Evolutionary conservation across 306 rosid genomes (phyloP), one percentile per base, ranked within the genome.

Genomic region (Senna tora): DNA sequence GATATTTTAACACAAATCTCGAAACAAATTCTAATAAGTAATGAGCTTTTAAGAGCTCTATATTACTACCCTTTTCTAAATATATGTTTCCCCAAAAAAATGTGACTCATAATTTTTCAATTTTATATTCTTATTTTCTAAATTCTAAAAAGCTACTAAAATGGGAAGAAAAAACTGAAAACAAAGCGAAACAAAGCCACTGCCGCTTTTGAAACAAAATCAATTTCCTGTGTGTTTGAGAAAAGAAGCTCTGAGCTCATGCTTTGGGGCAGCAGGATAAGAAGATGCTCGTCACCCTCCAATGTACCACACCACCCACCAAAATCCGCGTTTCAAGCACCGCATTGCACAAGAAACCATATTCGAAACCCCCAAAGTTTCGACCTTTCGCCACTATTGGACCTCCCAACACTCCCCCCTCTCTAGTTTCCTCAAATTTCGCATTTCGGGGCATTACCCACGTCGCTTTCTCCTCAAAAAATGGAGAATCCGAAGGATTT

Each of bases 381-480:
- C 51, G 47, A 6, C 73, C 71, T 32, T 83, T 77, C 71, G 72
- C 71, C 65, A 51, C 71, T 7, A 1, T 32, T 77, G 54, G 58
- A 56, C 65, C 64, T 21, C 41, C 17, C 42, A 72, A 57, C 47
- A 15, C 70, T 62, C 69, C 69, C 22, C 45, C 28, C 74, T 80
- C 83, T 61, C 5, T 74, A 7, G 61, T 78, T 67, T 45, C 83
- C 42, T 79, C 71, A 79, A 86, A 82, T 67, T 75, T 69, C 8
- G 63, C 87, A 5, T 46, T 80, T 51, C 65, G 74, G 80, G 64
- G 79, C 17, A 69, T 72, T 15, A 54, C 86, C 79, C 87, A 71
- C 51, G 75, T 82, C 41, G 36, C 77, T 5, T 83, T 82, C 84
- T 85, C 91, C 86, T 83, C 93, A 45, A 83, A 61, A 57, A 85